Conservation (phyloP, 441 rosid species). For the Aquilaria agallochum region DNA sequence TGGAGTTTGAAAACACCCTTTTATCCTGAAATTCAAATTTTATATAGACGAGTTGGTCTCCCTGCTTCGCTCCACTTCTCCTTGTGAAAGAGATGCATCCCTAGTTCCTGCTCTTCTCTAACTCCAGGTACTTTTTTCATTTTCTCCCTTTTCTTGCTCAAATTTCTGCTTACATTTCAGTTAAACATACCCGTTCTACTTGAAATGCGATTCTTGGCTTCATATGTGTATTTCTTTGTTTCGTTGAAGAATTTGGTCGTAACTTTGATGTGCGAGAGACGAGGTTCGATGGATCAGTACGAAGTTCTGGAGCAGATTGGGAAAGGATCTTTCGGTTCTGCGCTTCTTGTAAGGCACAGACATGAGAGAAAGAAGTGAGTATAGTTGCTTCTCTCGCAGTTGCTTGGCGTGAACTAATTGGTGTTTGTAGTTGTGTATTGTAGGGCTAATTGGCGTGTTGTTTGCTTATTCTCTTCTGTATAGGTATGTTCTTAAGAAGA, state of each 20-base stretch:
- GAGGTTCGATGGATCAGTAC: conserved; percentile 69
- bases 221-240: background rate
- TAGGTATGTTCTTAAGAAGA: conserved; percentile 88
- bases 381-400: background rate
- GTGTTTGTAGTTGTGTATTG: background rate
- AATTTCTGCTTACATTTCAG: background rate
- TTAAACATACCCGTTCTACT: background rate
- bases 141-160: background rate
- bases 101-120: background rate
- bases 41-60: background rate
- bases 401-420: too few relatives aligned
- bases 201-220: background rate
- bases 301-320: conserved; percentile 95
- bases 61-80: background rate
- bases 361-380: conserved; percentile 87
- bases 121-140: conserved; percentile 10
- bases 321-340: conserved; percentile 94
- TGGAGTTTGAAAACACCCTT: background rate
- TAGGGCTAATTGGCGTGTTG: background rate
- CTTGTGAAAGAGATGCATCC: background rate
- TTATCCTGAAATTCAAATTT: background rate
- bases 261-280: background rate
- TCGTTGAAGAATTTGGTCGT: background rate
- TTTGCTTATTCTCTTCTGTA: conserved; percentile 2
- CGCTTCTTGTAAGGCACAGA: conserved; percentile 94